Evolutionary conservation across 2,329 filamentous ascomycete genomes (phyloP).

Genomic region (Paecilomyces niveus): DNA sequence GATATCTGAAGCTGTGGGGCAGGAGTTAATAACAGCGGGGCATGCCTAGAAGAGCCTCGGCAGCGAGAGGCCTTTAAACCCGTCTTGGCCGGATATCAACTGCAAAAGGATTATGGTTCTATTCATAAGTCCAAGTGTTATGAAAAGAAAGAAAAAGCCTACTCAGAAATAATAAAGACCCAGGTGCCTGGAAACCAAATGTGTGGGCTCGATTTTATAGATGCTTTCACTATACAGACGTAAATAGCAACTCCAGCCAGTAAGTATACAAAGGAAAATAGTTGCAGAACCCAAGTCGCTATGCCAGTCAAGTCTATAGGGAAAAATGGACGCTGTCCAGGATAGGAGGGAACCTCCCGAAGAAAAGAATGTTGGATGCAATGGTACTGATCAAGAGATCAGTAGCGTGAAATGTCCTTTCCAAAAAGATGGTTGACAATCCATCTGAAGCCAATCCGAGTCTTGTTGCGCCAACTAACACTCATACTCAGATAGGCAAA

Average conservation of each 20-base stretch:
- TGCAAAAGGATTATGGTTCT: no score
- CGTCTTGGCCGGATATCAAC: no score
- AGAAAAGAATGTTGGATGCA: not conserved
- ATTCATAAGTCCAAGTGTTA: no score
- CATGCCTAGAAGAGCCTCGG: no score
- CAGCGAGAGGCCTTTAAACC: no score
- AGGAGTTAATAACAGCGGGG: no score
- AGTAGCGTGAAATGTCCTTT: constrained; percentile 39
- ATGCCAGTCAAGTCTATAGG: not conserved
- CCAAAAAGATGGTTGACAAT: constrained; percentile 36
- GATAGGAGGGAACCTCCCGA: not conserved
- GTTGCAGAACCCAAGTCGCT: not conserved
- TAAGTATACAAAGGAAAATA: not conserved
- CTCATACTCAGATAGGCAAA: constrained; percentile 40
- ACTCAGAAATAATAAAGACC: no score
- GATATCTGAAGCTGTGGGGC: no score
- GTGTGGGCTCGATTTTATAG: no score
- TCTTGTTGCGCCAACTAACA: constrained; percentile 40
- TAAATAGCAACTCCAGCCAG: not conserved
- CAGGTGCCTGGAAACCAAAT: no score
- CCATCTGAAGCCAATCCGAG: constrained; percentile 36
- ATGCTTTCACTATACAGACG: not conserved
- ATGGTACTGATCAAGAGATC: not conserved
- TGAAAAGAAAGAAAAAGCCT: no score
- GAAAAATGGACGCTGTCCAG: not conserved